Evolutionary conservation across 1,284 basidiomycete species (phyloP).

Genomic region (Sphagnurus paluster): DNA sequence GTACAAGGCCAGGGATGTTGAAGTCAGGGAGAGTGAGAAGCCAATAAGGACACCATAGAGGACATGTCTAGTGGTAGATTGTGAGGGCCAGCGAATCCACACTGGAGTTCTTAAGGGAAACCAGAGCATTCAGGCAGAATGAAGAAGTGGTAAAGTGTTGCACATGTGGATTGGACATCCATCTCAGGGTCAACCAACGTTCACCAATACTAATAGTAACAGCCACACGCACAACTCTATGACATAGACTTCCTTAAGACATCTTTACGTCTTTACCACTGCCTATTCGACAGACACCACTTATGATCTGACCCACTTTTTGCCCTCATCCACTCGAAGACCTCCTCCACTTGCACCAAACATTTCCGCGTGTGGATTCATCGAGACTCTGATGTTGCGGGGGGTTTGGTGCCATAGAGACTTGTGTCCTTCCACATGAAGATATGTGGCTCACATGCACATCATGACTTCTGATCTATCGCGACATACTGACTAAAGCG

Average conservation of each 20-base stretch:
- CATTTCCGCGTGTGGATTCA: too few relatives aligned
- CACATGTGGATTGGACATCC: conserved; percentile 8
- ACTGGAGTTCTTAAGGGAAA: conserved; percentile 23
- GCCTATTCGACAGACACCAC: neutral
- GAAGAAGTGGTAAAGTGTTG: conserved; percentile 9
- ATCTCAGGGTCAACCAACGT: too few relatives aligned
- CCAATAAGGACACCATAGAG: conserved; percentile 70
- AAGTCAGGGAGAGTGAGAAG: conserved; percentile 67
- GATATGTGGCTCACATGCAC: conserved; percentile 1
- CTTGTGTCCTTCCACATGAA: conserved; percentile 10
- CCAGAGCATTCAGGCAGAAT: conserved; percentile 27
- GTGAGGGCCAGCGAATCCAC: conserved; percentile 39
- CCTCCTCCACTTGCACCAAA: neutral
- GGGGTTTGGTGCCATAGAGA: too few relatives aligned
- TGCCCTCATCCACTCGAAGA: conserved; percentile 3
- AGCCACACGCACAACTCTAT: too few relatives aligned
- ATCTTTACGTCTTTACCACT: too few relatives aligned
- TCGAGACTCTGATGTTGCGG: too few relatives aligned
- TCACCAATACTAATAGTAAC: too few relatives aligned
- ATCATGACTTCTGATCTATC: conserved; percentile 1
- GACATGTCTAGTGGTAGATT: conserved; percentile 44
- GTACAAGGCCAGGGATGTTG: conserved; percentile 55
- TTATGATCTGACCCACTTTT: neutral
- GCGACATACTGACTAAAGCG: conserved; percentile 9
- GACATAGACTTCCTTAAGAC: too few relatives aligned